Evolutionary conservation across 2,329 filamentous ascomycete species (phyloP).

Genomic region (Rosellinia necatrix): DNA sequence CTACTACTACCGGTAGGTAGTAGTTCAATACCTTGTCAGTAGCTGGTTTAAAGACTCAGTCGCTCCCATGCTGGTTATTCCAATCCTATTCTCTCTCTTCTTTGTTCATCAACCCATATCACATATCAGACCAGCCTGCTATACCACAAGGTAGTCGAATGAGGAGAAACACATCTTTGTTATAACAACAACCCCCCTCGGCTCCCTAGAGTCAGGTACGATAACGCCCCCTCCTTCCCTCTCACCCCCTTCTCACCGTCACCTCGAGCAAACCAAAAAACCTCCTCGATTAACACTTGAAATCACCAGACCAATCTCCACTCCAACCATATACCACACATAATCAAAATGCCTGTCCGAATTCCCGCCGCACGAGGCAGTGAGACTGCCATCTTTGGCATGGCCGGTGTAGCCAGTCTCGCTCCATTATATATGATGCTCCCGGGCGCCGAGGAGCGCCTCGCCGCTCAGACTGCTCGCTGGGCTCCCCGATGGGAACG

Average conservation of each 20-base stretch:
- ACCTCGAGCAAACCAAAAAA: no score
- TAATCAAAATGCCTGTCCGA: slow-evolving; percentile 53
- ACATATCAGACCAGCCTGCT: slow-evolving; percentile 18
- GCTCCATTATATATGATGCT: slow-evolving; percentile 62
- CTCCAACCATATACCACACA: slow-evolving; percentile 20
- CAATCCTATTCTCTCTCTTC: background rate
- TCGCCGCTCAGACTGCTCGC: slow-evolving; percentile 58
- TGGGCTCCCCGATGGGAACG: slow-evolving; percentile 66
- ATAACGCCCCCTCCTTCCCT: background rate
- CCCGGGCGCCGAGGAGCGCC: slow-evolving; percentile 59
- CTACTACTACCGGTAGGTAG: no score
- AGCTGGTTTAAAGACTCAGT: slow-evolving; percentile 19
- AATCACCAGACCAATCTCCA: slow-evolving; percentile 21
- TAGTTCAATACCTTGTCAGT: background rate
- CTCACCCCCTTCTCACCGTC: background rate
- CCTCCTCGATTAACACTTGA: slow-evolving; percentile 20
- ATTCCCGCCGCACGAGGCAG: slow-evolving; percentile 54
- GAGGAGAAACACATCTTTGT: slow-evolving; percentile 19
- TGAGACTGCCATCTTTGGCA: slow-evolving; percentile 58
- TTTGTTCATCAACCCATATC: slow-evolving; percentile 18
- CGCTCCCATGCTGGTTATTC: slow-evolving; percentile 3
- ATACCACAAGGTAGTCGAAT: slow-evolving; percentile 19
- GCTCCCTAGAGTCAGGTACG: slow-evolving; percentile 28
- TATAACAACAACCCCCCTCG: slow-evolving; percentile 21
- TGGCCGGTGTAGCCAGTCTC: slow-evolving; percentile 58